Evolutionary conservation across 768 basidiomycete genomes (phyloP), one percentile per base, ranked within the genome.

Genomic region (Obba rivulosa): DNA sequence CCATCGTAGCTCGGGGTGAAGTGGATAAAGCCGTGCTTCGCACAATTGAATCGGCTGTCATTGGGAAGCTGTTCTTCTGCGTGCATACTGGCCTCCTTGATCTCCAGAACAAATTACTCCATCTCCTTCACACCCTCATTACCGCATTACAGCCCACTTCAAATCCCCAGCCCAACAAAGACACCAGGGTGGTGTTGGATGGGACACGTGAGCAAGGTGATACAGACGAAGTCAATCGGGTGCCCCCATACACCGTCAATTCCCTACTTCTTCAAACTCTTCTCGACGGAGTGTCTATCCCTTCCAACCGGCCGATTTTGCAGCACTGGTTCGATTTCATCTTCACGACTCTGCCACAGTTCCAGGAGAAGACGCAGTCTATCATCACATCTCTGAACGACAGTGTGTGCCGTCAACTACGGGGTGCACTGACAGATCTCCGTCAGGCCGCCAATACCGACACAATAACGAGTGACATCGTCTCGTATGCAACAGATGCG

Each of bases 241-340:
- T 41, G 69, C 73, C 41, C 51, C 41, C 69, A 48, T 79, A 83
- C 56, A 67, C 77, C 9, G 65, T 87, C 43, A 88, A 85, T 57
- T 78, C 87, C 0, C 75, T 92, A 37, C 66, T 96, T 22, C 75
- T 86, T 0, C 87, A 87, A 56, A 83, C 86, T 0, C 70, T 97
- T 18, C 71, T 86, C 16, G 90, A 95, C 60, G 95, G 90, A 2
- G 80, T 98, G 41, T 71, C 83, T 10, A 63, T 72, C 4, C 69
- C 74, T 9, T 66, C 76, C 24, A 96, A 95, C 66, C 80, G 84
- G 23, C 76, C 91, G 1, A 77, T 95, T 21, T 65, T 95, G 24
- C 94, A 96, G 59, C 91, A 96, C 57, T 98, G 95, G 95, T 74
- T 98, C 22, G 95, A 98, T 62, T 98, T 99, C 63, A 76, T 97